Base-by-base conservation (phyloP, 1,284 basidiomycete genomes). In the Trichosporon inkin region DNA sequence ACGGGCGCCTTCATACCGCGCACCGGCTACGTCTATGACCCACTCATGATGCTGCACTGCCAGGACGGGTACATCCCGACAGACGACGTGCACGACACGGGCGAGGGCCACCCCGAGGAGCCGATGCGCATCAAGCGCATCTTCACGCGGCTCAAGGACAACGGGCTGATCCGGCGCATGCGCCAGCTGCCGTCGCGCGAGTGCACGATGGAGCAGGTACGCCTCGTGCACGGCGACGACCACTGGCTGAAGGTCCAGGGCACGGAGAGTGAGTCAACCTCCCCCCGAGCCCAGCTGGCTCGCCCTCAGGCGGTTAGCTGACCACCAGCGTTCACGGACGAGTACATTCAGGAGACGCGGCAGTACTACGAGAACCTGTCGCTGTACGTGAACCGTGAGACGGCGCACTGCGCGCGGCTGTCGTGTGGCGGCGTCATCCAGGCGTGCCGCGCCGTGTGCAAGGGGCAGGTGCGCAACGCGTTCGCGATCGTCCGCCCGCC, bases 401-500 rank as follows among this genome's bases (percentile, higher is more conserved):
- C 96, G 0, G 89, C 93, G 0, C 82, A 85, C 49, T 87, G 90
- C 37, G 94, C 96, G 6, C 82, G 87, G 20, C 79, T 99, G 28
- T 95, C 92, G 60, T 94, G 92, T 69, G 96, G 96, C 1, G 93
- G 95, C 14, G 92, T 94, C 55, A 88, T 99, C 67, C 91, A 97
- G 75, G 89, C 93, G 7, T 86, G 87, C 71, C 81, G 92, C 16
- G 87, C 91, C 1, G 94, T 99, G 24, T 92, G 91, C 38, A 84
- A 85, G 24, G 86, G 87, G 5, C 82, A 86, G 65, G 82, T 98
- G 36, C 84, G 87, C 67, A 98, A 95, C 73, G 84, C 90, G 0
- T 90, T 99, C 71, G 96, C 96, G 1, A 92, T 99, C 66, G 92
- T 99, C 36, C 85, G 96, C 22, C 96, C 96, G 10, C 96, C 96